Base-by-base conservation (phyloP, 2,329 filamentous ascomycete genomes). In the Immersiporthe knoxdaviesiana region DNA sequence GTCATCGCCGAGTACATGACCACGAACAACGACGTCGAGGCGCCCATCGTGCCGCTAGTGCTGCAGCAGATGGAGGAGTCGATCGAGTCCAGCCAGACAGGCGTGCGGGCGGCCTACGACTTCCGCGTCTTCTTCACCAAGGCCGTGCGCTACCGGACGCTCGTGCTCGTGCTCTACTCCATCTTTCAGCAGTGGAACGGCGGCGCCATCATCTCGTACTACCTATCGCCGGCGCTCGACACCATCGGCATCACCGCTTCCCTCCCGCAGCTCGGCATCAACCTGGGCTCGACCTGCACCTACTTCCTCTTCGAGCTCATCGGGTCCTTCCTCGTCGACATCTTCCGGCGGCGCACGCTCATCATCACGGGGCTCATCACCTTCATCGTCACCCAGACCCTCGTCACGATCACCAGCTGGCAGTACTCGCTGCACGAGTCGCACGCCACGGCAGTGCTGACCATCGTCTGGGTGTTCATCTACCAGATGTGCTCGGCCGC, bases 321-420 rank as follows among this genome's bases (percentile, higher is more conserved):
- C 47, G 82, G 81, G 7, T 76, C 81, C 7, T 78, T 80, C 62
- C 76, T 84, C 12, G 78, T 84, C 24, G 81, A 84, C 69, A 77
- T 78, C 16, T 79, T 82, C 73, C 76, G 77, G 14, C 77, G 81
- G 32, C 77, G 82, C 32, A 84, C 80, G 0, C 76, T 84, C 44
- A 84, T 84, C 27, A 83, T 84, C 67, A 71, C 78, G 0, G 80
- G 81, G 4, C 73, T 84, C 18, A 76, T 78, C 39, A 79, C 76
- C 54, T 83, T 84, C 73, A 79, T 84, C 27, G 67, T 82, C 69
- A 77, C 82, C 64, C 82, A 84, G 71, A 81, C 78, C 4, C 78
- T 80, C 11, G 79, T 80, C 8, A 84, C 83, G 0, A 83, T 84
- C 61, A 84, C 82, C 1, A 81, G 81, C 6, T 84, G 83, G 83